phyloP scores from a whole-genome alignment of 192 early-diverging fungal genomes.

The Mortierella alpina region DNA sequence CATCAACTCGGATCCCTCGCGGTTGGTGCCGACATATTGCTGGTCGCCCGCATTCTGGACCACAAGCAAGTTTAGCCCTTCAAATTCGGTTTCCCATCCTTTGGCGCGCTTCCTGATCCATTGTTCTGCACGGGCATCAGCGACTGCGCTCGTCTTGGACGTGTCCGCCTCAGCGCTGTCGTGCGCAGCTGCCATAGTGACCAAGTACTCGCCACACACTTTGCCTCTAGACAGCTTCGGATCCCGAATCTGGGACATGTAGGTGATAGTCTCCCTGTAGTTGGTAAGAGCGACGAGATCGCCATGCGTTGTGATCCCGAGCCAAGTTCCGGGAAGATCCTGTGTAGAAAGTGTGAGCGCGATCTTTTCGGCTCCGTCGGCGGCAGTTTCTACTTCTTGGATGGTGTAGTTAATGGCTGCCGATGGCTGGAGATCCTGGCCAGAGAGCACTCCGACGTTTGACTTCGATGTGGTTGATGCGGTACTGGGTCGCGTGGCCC shows the following conservation, averaged over 20 bases:
- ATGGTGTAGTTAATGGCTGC: slow-evolving; percentile 23
- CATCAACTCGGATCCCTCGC: slow-evolving; percentile 30
- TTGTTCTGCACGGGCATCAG: slow-evolving; percentile 7
- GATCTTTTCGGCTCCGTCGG: background rate
- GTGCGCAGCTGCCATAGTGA: slow-evolving; percentile 42
- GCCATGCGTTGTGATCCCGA: slow-evolving; percentile 58
- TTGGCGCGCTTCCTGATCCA: slow-evolving; percentile 33
- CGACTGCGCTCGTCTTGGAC: background rate
- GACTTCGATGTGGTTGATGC: background rate
- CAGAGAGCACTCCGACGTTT: slow-evolving; percentile 50
- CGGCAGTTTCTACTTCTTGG: slow-evolving; percentile 9
- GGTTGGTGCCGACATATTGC: slow-evolving; percentile 51
- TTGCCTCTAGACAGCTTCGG: slow-evolving; percentile 45
- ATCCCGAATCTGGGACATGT: background rate
- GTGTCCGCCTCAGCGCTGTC: slow-evolving; percentile 12
- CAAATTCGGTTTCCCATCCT: slow-evolving; percentile 44
- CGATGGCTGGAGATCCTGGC: slow-evolving; percentile 52
- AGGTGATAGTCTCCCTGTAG: slow-evolving; percentile 43
- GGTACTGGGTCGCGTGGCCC: background rate
- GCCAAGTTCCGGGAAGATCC: slow-evolving; percentile 57
- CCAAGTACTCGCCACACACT: slow-evolving; percentile 56
- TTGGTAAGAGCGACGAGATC: slow-evolving; percentile 62
- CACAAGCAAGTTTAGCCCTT: slow-evolving; percentile 59
- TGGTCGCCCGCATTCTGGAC: slow-evolving; percentile 29
- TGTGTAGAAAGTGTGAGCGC: slow-evolving; percentile 17